phyloP scores from a whole-genome alignment of 176 grass and related monocot genomes.

The Lolium perenne region DNA sequence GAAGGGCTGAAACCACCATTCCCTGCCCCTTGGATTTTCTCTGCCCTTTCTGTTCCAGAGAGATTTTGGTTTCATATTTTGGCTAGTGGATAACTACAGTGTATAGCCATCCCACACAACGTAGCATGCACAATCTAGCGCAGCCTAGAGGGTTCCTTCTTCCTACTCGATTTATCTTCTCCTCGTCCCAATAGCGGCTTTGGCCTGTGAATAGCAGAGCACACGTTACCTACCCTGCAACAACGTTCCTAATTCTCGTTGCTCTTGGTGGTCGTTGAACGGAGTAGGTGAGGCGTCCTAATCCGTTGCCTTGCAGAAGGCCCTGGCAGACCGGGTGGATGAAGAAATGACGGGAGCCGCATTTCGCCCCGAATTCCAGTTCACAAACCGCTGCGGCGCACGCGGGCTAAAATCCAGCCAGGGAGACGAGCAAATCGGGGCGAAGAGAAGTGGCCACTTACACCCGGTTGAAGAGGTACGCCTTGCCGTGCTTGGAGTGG shows the following conservation, averaged over 20 bases:
- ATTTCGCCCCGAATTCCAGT: constrained; percentile 11
- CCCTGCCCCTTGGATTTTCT: constrained; percentile 12
- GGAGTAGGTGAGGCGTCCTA: not conserved
- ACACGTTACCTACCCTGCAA: constrained; percentile 6
- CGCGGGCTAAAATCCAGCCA: not conserved
- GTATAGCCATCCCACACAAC: not conserved
- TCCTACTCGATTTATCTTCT: not conserved
- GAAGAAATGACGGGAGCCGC: not conserved
- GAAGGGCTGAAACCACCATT: constrained; percentile 20
- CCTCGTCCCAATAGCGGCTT: not conserved
- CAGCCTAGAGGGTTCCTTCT: not conserved
- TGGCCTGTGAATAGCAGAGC: not conserved
- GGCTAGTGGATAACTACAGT: not conserved
- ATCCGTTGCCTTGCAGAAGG: not conserved
- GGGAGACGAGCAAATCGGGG: not conserved
- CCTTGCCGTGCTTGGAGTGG: constrained; percentile 89
- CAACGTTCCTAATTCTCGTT: not conserved
- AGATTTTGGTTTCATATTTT: constrained; percentile 15
- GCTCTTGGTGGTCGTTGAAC: not conserved
- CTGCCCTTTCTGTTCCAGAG: constrained; percentile 5
- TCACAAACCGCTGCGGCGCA: not conserved
- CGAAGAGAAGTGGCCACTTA: constrained; percentile 51
- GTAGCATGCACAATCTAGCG: not conserved
- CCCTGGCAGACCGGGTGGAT: not conserved
- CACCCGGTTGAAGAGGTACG: constrained; percentile 94